Conservation (phyloP, 2,329 filamentous ascomycete species). For the Monilinia laxa region DNA sequence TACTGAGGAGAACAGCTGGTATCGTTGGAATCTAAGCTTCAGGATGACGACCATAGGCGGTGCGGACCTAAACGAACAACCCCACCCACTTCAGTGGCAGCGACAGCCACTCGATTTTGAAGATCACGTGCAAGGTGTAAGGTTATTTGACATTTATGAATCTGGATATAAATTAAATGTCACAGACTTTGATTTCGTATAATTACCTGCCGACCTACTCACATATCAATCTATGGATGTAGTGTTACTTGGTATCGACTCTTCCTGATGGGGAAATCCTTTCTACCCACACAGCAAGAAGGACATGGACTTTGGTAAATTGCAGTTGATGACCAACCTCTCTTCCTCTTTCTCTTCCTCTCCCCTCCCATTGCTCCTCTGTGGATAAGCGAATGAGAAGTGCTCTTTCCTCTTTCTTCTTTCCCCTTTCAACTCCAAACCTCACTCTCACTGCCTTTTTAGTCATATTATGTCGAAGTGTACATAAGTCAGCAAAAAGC, state of each 20-base stretch:
- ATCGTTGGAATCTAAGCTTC: constrained; percentile 24
- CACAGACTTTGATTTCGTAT: not conserved
- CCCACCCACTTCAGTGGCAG: constrained; percentile 21
- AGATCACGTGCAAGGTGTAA: constrained; percentile 12
- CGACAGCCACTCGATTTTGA: constrained; percentile 9
- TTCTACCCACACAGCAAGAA: no score
- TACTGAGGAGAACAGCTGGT: constrained; percentile 14
- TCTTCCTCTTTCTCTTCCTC: no score
- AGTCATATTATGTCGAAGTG: constrained; percentile 1
- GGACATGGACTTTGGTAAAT: no score
- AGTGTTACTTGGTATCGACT: no score
- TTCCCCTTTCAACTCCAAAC: constrained; percentile 9
- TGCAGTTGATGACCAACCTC: no score
- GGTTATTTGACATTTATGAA: no score
- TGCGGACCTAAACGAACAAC: constrained; percentile 26
- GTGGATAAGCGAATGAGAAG: not conserved
- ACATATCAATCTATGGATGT: no score
- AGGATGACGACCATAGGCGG: constrained; percentile 29
- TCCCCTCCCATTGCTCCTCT: no score
- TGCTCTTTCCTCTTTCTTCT: not conserved
- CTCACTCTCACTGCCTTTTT: constrained; percentile 11
- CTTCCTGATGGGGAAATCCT: no score
- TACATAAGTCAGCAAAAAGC: constrained; percentile 6
- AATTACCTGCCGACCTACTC: no score
- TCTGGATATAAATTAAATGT: not conserved